These are phyloP conservation scores for Myriosclerotinia scirpicola DNA, from an alignment of 2,329 filamentous ascomycete species.

Conservation along the genomic window DNA sequence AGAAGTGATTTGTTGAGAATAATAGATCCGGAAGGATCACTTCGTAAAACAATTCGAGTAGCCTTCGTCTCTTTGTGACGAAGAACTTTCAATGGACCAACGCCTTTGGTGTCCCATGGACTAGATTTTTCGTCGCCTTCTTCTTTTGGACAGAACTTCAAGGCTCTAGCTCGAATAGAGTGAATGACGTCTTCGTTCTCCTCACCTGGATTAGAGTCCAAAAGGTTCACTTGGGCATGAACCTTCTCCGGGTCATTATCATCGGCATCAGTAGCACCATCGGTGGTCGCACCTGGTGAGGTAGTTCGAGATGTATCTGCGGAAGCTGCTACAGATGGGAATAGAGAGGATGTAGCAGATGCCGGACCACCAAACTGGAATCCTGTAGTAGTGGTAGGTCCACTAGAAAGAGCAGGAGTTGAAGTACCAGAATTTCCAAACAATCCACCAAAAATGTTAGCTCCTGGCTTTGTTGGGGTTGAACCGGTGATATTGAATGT, in stretches of 20 bases:
- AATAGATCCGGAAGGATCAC: conserved; percentile 72
- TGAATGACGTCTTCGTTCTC: conserved; percentile 70
- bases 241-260: conserved; percentile 53
- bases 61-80: conserved; percentile 69
- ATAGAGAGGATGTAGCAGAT: conserved; percentile 35
- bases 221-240: conserved; percentile 70
- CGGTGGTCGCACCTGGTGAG: conserved; percentile 38
- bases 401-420: conserved; percentile 22
- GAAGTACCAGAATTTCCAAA: conserved; percentile 26
- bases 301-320: conserved; percentile 39
- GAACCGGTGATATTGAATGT: conserved; percentile 31
- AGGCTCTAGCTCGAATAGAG: conserved; percentile 69
- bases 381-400: conserved; percentile 30
- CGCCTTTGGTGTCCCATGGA: conserved; percentile 67
- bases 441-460: conserved; percentile 24
- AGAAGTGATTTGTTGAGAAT: conserved; percentile 70
- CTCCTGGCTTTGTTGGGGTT: conserved; percentile 29
- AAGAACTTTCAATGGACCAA: conserved; percentile 70
- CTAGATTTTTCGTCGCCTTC: conserved; percentile 50
- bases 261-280: conserved; percentile 37
- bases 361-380: conserved; percentile 34
- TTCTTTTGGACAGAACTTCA: conserved; percentile 57
- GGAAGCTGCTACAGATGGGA: conserved; percentile 38
- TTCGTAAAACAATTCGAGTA: conserved; percentile 68
- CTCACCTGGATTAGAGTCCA: conserved; percentile 64